Evolutionary conservation across 148 eudicot species (phyloP), one percentile per base, ranked within the genome.

Genomic region (Pouteria glomerata): DNA sequence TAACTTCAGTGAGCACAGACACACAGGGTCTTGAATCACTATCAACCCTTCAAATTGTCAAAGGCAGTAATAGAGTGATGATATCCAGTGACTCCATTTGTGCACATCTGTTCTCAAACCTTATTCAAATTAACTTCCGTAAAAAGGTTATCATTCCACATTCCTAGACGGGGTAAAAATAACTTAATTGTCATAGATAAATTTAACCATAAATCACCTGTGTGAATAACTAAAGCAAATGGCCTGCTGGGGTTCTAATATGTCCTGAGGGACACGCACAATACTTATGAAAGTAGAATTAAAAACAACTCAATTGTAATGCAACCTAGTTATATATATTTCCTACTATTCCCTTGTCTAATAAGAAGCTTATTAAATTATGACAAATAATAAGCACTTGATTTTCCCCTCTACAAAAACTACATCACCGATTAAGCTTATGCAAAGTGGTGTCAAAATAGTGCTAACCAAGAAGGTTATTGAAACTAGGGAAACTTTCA

Each of bases 11-110:
- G 45, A 57, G 18, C 31, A 69, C 29, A 63, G 24, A 18, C 34
- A 64, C 57, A 48, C 35, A 69, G 21, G 13, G 26, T 70, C 44
- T 34, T 56, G 18, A 70, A 66, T 47, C 50, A 72, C 37, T 41
- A 63, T n/a, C n/a, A n/a, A n/a, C 34, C 21, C 72, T 21, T 53
- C 14, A 23, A 23, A 69, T 55, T 69, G 72, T 29, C 21, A 2
- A 35, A 34, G 59, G n/a, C 11, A 68, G 34, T 30, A 51, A 19
- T 52, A 68, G n/a, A 44, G 12, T 29, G 39, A 66, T 27, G 70
- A 45, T 47, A 66, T 29, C 39, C 19, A 47, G n/a, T 66, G 42
- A 30, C 26, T 8, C 12, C 6, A 6, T 29, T 23, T 47, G 2
- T 42, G 68, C 51, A 64, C 21, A 13, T 6, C 19, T n/a, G 29